Conservation (phyloP, 2,329 filamentous ascomycete genomes). For the Alternaria gansuensis region DNA sequence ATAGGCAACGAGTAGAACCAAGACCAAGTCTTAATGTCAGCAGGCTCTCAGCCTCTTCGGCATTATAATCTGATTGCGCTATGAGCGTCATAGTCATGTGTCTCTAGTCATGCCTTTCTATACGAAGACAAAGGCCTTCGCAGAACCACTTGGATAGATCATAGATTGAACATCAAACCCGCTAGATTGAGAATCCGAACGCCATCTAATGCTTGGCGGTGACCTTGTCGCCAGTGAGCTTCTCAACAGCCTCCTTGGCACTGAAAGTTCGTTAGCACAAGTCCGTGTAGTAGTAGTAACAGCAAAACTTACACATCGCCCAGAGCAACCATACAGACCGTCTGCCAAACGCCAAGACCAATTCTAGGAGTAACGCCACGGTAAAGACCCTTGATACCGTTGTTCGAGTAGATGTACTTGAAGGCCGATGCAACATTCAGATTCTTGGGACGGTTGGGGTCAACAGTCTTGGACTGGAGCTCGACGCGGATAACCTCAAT, state of each 20-base stretch:
- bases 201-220: constrained; percentile 69
- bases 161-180: constrained; percentile 11
- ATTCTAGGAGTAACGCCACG: constrained; percentile 94
- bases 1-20: neutral
- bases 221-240: constrained; percentile 69
- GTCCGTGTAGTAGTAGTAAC: neutral
- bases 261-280: constrained; percentile 53
- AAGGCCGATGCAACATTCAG: constrained; percentile 89
- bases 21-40: neutral
- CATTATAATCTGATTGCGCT: constrained; percentile 23
- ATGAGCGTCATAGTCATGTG: constrained; percentile 3
- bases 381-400: constrained; percentile 92
- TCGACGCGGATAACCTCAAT: constrained; percentile 99
- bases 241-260: constrained; percentile 72
- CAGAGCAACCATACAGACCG: constrained; percentile 98
- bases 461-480: constrained; percentile 99
- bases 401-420: constrained; percentile 87
- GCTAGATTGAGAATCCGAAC: constrained; percentile 27
- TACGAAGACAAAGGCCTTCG: constrained; percentile 7
- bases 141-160: constrained; percentile 13
- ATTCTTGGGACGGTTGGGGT: constrained; percentile 98
- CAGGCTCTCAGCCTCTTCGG: constrained; percentile 8
- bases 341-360: constrained; percentile 97
- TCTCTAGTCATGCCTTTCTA: neutral
- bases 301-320: constrained; percentile 84